These are phyloP conservation scores for Backusella liffmaniae DNA, from an alignment of 192 early-diverging fungal species.

Conservation along the genomic window DNA sequence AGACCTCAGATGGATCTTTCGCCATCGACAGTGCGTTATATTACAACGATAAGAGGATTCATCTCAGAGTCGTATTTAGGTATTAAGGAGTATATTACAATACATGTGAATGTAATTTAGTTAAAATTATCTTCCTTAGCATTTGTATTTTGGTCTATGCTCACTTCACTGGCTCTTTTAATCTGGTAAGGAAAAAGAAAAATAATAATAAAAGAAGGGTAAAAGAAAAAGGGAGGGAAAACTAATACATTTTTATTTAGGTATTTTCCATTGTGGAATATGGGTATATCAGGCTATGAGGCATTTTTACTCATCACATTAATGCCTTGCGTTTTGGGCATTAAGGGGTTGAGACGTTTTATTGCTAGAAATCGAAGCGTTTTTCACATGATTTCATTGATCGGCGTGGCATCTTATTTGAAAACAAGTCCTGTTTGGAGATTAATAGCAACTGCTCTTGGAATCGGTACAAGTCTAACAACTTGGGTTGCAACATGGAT, in stretches of 20 bases:
- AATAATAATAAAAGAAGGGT: background rate
- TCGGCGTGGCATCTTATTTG: constrained; percentile 63
- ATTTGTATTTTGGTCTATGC: constrained; percentile 80
- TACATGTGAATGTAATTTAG: background rate
- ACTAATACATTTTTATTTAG: constrained; percentile 36
- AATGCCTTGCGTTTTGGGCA: constrained; percentile 58
- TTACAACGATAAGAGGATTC: constrained; percentile 37
- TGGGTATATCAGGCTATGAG: constrained; percentile 84
- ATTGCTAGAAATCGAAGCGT: constrained; percentile 53
- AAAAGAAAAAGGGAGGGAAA: background rate
- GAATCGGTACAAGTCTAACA: constrained; percentile 56
- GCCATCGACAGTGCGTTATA: constrained; percentile 9
- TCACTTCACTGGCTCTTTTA: constrained; percentile 67
- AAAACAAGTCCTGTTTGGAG: constrained; percentile 55
- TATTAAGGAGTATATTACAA: constrained; percentile 19
- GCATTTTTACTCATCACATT: constrained; percentile 66
- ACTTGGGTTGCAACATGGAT: constrained; percentile 60
- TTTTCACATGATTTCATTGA: constrained; percentile 57
- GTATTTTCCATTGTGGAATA: constrained; percentile 86
- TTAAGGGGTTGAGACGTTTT: constrained; percentile 52
- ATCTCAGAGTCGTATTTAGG: constrained; percentile 66
- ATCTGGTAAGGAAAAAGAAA: constrained; percentile 26
- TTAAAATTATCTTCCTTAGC: constrained; percentile 32
- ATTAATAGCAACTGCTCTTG: constrained; percentile 56
- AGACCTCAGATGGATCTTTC: constrained; percentile 23